phyloP scores from a whole-genome alignment of 2,329 filamentous ascomycete genomes.

The Parastagonospora nodorum region DNA sequence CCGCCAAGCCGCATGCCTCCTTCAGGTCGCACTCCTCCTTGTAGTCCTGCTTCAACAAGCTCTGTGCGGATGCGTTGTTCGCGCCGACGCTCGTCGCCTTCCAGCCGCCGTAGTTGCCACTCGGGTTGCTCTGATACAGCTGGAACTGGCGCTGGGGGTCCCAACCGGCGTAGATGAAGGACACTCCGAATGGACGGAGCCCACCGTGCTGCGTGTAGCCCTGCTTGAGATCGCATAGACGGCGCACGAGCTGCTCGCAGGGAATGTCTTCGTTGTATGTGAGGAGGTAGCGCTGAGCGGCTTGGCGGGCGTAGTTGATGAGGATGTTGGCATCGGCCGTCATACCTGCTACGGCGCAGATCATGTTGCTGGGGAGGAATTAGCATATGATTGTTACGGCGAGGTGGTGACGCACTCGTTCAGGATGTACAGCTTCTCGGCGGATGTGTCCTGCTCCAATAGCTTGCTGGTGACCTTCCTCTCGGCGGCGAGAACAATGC shows the following conservation, averaged over 20 bases:
- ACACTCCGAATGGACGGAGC: constrained; percentile 96
- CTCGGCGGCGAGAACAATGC: constrained; percentile 96
- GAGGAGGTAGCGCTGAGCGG: constrained; percentile 94
- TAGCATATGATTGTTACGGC: neutral
- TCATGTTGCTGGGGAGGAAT: constrained; percentile 81
- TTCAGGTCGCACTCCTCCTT: constrained; percentile 97
- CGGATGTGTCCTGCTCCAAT: constrained; percentile 97
- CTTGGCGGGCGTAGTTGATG: constrained; percentile 98
- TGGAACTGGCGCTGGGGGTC: constrained; percentile 96
- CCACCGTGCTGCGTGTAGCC: constrained; percentile 99
- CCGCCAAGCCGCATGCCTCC: constrained; percentile 95
- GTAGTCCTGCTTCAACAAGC: constrained; percentile 97
- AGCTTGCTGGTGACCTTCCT: constrained; percentile 99
- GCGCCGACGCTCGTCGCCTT: constrained; percentile 97
- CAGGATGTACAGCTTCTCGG: constrained; percentile 99
- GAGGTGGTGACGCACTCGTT: constrained; percentile 74
- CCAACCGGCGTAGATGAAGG: constrained; percentile 99
- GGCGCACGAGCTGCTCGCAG: constrained; percentile 96
- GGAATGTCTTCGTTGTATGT: constrained; percentile 99
- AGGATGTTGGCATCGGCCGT: constrained; percentile 99
- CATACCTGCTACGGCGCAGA: constrained; percentile 98
- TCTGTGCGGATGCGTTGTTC: constrained; percentile 97
- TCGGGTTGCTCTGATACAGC: constrained; percentile 98
- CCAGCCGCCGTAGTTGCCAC: constrained; percentile 98
- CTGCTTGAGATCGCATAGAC: constrained; percentile 97